Conservation (phyloP, 148 eudicot species). For the Linanthus parryae region DNA sequence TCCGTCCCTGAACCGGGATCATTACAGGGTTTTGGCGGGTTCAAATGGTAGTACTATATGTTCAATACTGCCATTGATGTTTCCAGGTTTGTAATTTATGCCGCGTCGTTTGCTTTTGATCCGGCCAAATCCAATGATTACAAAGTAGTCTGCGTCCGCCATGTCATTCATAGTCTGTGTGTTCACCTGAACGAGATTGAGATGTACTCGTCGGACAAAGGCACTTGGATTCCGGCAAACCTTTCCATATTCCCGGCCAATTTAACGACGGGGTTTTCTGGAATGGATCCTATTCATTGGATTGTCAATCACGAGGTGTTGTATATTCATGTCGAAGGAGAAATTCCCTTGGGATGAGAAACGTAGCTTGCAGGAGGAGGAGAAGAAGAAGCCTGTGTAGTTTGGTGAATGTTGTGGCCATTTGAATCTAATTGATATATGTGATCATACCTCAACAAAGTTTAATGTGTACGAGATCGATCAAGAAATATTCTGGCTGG, state of each 20-base stretch:
- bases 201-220: slow-evolving; percentile 12
- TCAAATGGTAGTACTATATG: too few species aligned
- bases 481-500: not conserved
- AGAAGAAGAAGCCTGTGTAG: not conserved
- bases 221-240: too few species aligned
- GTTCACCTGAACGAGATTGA: slow-evolving; percentile 1
- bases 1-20: too few species aligned
- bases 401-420: slow-evolving; percentile 2
- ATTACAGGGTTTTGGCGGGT: too few species aligned
- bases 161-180: too few species aligned
- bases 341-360: slow-evolving; percentile 9
- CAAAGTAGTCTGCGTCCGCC: slow-evolving; percentile 8
- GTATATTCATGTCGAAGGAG: slow-evolving; percentile 8
- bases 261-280: not conserved
- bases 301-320: not conserved
- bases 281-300: slow-evolving; percentile 14
- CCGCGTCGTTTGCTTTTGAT: not conserved
- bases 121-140: slow-evolving; percentile 13
- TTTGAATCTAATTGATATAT: slow-evolving; percentile 2
- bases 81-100: too few species aligned
- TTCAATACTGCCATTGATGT: not conserved
- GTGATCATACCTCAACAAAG: not conserved
- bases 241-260: too few species aligned
- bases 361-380: not conserved
- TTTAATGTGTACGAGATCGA: not conserved